phyloP scores from a whole-genome alignment of 2,329 filamentous ascomycete genomes.

The Talaromyces sp. region DNA sequence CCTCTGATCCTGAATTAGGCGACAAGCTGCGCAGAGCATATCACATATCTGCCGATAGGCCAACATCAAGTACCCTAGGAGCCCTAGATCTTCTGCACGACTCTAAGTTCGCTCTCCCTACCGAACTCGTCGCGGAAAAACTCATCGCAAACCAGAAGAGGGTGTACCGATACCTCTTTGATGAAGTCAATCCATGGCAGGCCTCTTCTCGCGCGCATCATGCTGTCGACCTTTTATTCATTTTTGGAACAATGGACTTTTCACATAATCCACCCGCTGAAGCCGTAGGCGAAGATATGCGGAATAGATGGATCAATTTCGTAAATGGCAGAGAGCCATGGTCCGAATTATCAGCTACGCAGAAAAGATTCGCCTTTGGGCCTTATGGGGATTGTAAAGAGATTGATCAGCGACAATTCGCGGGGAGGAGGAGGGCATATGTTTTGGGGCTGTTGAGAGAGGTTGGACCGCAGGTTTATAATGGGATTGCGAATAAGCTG shows the following conservation, averaged over 20 bases:
- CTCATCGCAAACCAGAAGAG: conserved; percentile 24
- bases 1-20: conserved; percentile 28
- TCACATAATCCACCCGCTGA: conserved; percentile 35
- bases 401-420: conserved; percentile 33
- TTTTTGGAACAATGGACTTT: conserved; percentile 44
- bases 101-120: conserved; percentile 30
- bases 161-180: conserved; percentile 43
- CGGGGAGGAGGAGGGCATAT: conserved; percentile 31
- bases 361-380: conserved; percentile 38
- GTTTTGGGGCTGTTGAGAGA: conserved; percentile 31
- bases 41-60: conserved; percentile 40
- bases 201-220: conserved; percentile 47
- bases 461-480: conserved; percentile 30
- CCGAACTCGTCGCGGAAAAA: conserved; percentile 31
- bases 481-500: conserved; percentile 32
- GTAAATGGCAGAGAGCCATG: conserved; percentile 38
- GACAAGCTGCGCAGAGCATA: conserved; percentile 39
- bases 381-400: conserved; percentile 37
- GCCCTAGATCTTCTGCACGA: conserved; percentile 38
- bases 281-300: conserved; percentile 36
- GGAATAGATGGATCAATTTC: conserved; percentile 43
- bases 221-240: conserved; percentile 46
- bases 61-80: conserved; percentile 41
- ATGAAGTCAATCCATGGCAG: conserved; percentile 50
- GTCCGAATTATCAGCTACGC: conserved; percentile 20